Percentiles rank a stretch among this genome's conserved stretches.
Evolutionary conservation across 805 yeast species (phyloP).

Genomic region (Schizosaccharomyces octosporus): DNA sequence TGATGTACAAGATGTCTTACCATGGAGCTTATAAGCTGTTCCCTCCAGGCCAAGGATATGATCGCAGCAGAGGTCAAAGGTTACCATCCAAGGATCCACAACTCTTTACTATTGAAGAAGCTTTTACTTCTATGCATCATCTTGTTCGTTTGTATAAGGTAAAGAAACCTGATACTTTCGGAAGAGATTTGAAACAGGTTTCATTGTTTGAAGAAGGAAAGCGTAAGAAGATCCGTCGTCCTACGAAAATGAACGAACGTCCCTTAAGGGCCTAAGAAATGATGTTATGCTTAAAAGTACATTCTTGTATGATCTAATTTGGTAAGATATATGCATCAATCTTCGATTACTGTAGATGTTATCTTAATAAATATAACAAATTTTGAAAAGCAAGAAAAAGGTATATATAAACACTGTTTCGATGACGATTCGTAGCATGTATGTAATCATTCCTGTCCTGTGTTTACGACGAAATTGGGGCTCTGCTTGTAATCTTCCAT

Average conservation of each 20-base stretch:
- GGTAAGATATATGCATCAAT: background rate
- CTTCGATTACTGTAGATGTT: no score
- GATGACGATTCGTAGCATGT: no score
- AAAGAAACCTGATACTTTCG: constrained; percentile 66
- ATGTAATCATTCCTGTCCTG: no score
- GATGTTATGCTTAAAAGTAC: background rate
- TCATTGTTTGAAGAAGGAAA: constrained; percentile 7
- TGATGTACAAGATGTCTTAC: constrained; percentile 87
- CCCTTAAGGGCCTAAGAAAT: background rate
- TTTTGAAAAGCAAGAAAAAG: no score
- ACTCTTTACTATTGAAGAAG: constrained; percentile 71
- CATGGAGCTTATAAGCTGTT: constrained; percentile 59
- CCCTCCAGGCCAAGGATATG: constrained; percentile 19
- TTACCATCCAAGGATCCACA: constrained; percentile 14
- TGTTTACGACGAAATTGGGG: background rate
- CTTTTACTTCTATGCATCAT: constrained; percentile 89
- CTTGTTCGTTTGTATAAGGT: constrained; percentile 81
- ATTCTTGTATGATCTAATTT: background rate
- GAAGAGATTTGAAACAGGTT: constrained; percentile 29
- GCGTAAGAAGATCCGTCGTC: background rate
- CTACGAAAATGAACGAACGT: background rate
- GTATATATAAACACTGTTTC: no score
- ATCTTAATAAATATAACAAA: no score
- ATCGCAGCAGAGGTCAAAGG: background rate
- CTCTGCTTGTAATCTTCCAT: background rate